Evolutionary conservation across 2,329 filamentous ascomycete genomes (phyloP).

Genomic region (Alternaria panax): DNA sequence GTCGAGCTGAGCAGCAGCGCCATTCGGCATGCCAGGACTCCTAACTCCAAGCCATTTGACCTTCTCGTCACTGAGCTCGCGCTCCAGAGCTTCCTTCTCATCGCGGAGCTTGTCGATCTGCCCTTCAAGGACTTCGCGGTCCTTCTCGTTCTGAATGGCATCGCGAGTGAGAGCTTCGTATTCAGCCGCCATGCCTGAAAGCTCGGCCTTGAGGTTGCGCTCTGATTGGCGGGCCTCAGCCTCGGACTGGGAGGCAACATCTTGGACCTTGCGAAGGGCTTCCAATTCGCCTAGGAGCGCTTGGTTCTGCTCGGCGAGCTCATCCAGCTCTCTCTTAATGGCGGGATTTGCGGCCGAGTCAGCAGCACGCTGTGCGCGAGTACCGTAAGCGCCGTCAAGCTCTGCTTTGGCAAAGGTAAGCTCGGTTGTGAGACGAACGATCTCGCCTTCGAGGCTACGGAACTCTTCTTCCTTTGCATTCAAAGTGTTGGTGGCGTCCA

Average conservation of each 20-base stretch:
- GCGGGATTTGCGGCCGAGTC: constrained; percentile 65
- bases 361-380: constrained; percentile 72
- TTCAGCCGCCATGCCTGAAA: constrained; percentile 72
- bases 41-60: constrained; percentile 70
- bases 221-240: constrained; percentile 49
- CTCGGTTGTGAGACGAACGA: constrained; percentile 74
- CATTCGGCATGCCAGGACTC: constrained; percentile 56
- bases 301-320: constrained; percentile 57
- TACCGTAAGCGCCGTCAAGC: constrained; percentile 92
- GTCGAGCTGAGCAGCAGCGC: constrained; percentile 28
- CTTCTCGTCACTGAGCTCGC: constrained; percentile 70
- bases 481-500: constrained; percentile 38
- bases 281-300: constrained; percentile 54
- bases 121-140: constrained; percentile 69
- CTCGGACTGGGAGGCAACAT: constrained; percentile 47
- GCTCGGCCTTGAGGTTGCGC: constrained; percentile 66
- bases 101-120: constrained; percentile 70
- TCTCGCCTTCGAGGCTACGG: constrained; percentile 63
- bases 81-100: constrained; percentile 68
- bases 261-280: constrained; percentile 50
- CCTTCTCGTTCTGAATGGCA: constrained; percentile 74
- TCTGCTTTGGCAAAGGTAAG: constrained; percentile 90
- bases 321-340: constrained; percentile 67
- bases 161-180: constrained; percentile 75
- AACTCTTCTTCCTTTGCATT: constrained; percentile 48